Conservation (phyloP, 495 filamentous ascomycete genomes). For the Tuber brumale region DNA sequence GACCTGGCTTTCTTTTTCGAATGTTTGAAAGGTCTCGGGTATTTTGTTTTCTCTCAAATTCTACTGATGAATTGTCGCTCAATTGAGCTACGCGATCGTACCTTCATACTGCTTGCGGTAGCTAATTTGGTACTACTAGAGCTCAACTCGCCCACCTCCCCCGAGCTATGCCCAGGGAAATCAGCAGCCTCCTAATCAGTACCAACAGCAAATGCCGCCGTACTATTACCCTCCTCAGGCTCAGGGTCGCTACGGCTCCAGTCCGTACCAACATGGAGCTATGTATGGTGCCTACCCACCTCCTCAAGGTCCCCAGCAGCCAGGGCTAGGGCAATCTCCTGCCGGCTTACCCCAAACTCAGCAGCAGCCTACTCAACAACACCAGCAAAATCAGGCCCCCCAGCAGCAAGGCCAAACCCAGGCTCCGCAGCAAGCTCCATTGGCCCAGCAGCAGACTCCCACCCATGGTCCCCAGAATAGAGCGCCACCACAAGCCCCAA, state of each 20-base stretch:
- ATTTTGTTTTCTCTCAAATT: not conserved
- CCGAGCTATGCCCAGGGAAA: conserved; percentile 28
- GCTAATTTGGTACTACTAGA: conserved; percentile 23
- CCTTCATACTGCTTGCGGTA: conserved; percentile 5
- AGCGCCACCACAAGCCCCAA: conserved; percentile 52
- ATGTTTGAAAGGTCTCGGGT: not conserved
- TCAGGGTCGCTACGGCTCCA: conserved; percentile 37
- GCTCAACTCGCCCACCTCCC: conserved; percentile 35
- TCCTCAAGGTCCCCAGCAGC: conserved; percentile 22
- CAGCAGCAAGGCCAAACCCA: conserved; percentile 31
- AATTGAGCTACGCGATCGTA: not conserved
- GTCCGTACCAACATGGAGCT: conserved; percentile 34
- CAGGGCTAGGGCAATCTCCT: conserved; percentile 26
- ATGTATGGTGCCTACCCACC: conserved; percentile 40
- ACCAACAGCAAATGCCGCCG: conserved; percentile 32
- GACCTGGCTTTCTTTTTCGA: not conserved
- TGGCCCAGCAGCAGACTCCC: conserved; percentile 38
- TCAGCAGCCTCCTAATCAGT: conserved; percentile 29
- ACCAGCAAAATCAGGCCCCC: conserved; percentile 14
- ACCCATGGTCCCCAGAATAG: conserved; percentile 34
- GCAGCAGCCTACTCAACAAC: conserved; percentile 24
- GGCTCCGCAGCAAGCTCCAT: conserved; percentile 45
- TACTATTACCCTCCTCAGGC: conserved; percentile 36
- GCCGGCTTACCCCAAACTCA: conserved; percentile 19
- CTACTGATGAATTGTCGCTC: not conserved